Base-by-base conservation (phyloP, 495 filamentous ascomycete genomes). In the Entonaema liquescens region DNA sequence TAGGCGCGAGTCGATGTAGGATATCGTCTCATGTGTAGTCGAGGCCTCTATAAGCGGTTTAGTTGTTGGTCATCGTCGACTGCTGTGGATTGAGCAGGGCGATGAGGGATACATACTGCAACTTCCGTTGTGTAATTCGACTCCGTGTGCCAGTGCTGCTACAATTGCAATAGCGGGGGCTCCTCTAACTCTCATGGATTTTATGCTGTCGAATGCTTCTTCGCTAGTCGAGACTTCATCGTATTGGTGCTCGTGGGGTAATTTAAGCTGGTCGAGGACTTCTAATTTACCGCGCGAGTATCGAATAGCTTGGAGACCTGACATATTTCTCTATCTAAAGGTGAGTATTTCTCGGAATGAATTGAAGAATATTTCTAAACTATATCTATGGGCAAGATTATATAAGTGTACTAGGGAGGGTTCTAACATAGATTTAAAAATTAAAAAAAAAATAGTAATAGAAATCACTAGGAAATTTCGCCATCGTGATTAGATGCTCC, bases 81-180 rank as follows among this genome's bases (percentile, higher is more conserved):
- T 17, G 25, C 26, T 5, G 4, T 28, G 13, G 25, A 53, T 28
- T 11, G 21, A 4, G 13, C 12, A 53, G 23, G 19, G 25, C 9
- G 52, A 25, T 5, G 17, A 17, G 33, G 36, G 35, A 36, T 23
- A 71, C 81, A 76, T 74, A 84, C 84, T 77, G 74, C 82, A 84
- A 65, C 74, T 78, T 50, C 84, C 84, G 26, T 83, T 81, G 59
- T 87, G 81, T 23, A 94, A 75, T 71, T 93, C 92, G 12, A 95
- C 90, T 5, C 92, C 93, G 33, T 97, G 87, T 5, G 91, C 89
- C 36, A 99, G 87, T 6, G 93, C 93, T 25, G 96, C 95, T 15
- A 99, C 95, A 59, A 99, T 98, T 35, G 96, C 95, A 74, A 99
- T 99, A 42, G 96, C 95, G 19, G 95, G 95, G 12, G 95, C 95